phyloP scores from a whole-genome alignment of 495 filamentous ascomycete species.

The Talaromyces nanjingensis region DNA sequence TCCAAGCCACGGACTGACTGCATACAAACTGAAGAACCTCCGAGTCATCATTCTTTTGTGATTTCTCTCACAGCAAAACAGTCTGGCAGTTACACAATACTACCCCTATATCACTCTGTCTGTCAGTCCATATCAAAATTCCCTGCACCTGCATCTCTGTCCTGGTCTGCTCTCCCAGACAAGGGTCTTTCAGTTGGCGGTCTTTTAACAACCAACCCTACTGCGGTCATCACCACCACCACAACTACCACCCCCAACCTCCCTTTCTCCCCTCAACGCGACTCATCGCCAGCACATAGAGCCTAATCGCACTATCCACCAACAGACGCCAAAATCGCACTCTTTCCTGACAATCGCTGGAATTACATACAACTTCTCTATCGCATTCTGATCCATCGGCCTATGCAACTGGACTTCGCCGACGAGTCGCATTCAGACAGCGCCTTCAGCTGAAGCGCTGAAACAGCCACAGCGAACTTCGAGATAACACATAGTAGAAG shows the following conservation, averaged over 20 bases:
- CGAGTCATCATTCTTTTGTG: not conserved
- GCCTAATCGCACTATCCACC: not conserved
- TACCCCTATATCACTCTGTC: not conserved
- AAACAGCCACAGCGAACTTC: not conserved
- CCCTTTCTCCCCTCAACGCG: constrained; percentile 4
- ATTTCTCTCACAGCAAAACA: not conserved
- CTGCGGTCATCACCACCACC: constrained; percentile 1
- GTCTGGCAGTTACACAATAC: not conserved
- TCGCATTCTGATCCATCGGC: not conserved
- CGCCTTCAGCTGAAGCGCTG: constrained; percentile 2
- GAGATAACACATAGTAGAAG: not conserved
- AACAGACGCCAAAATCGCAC: not conserved
- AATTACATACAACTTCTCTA: not conserved
- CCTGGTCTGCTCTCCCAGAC: not conserved
- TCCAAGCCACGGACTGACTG: constrained; percentile 1
- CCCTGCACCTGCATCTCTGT: not conserved
- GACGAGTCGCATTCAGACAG: not conserved
- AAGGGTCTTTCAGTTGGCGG: not conserved
- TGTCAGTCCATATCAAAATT: not conserved
- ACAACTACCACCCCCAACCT: not conserved
- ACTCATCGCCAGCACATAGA: not conserved
- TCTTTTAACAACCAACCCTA: not conserved
- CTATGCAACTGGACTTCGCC: not conserved
- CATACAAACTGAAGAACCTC: not conserved
- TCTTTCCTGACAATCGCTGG: constrained; percentile 5